Evolutionary conservation across 1,284 basidiomycete genomes (phyloP).

Genomic region (Leucoagaricus sp.): DNA sequence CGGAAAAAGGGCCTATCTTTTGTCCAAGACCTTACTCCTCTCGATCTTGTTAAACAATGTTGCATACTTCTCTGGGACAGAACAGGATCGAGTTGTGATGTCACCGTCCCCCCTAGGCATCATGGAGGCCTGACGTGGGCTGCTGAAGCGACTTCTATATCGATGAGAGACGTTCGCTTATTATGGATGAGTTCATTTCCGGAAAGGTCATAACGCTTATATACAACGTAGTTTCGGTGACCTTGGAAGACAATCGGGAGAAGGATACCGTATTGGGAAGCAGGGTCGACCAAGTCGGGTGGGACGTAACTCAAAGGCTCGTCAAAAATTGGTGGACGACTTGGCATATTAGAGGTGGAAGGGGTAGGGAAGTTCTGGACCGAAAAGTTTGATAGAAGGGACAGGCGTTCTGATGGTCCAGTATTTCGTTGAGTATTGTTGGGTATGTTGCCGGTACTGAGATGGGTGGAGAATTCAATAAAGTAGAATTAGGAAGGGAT

Average conservation of each 20-base stretch:
- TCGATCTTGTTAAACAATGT: no score
- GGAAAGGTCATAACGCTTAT: slow-evolving; percentile 39
- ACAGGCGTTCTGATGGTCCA: slow-evolving; percentile 32
- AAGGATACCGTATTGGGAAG: slow-evolving; percentile 16
- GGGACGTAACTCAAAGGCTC: slow-evolving; percentile 37
- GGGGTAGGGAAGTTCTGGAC: slow-evolving; percentile 39
- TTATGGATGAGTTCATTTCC: slow-evolving; percentile 44
- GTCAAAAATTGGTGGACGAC: slow-evolving; percentile 38
- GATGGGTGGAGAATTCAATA: not conserved
- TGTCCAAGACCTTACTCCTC: no score
- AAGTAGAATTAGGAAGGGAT: slow-evolving; percentile 2
- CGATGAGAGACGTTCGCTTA: slow-evolving; percentile 23
- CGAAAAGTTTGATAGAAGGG: slow-evolving; percentile 37
- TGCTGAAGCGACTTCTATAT: slow-evolving; percentile 15
- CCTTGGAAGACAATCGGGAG: slow-evolving; percentile 22
- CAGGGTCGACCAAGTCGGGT: slow-evolving; percentile 16
- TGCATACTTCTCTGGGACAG: no score
- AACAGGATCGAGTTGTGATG: no score
- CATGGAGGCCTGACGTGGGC: slow-evolving; percentile 18
- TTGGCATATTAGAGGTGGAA: slow-evolving; percentile 24
- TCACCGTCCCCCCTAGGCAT: no score
- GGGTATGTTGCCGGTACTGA: slow-evolving; percentile 12
- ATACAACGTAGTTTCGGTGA: slow-evolving; percentile 41
- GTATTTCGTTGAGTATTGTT: slow-evolving; percentile 22
- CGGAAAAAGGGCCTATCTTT: no score